Conservation (phyloP, 495 filamentous ascomycete species). For the Astrothelium macrocarpum region DNA sequence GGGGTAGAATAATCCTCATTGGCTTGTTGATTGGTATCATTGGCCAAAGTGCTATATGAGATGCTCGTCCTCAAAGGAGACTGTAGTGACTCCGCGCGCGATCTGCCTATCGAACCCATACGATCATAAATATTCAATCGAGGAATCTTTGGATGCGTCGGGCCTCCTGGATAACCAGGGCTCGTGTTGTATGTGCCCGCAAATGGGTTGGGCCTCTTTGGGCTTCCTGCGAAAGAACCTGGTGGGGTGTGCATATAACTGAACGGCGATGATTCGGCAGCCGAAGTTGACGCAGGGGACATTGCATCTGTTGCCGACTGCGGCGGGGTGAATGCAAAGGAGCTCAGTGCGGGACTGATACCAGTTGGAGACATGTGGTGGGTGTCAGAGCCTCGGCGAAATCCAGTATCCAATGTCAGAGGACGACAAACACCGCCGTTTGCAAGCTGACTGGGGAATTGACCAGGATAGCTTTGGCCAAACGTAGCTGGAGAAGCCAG, state of each 20-base stretch:
- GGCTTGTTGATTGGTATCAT: neutral
- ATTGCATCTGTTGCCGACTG: conserved; percentile 33
- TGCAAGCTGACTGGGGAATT: conserved; percentile 23
- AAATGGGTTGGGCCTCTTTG: conserved; percentile 25
- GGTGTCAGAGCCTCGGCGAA: conserved; percentile 43
- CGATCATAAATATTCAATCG: conserved; percentile 30
- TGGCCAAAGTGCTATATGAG: conserved; percentile 25
- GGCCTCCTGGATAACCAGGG: conserved; percentile 15
- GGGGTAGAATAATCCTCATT: neutral
- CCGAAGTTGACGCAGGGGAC: conserved; percentile 25
- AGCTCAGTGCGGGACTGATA: conserved; percentile 51
- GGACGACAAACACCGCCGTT: conserved; percentile 45
- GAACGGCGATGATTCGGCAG: conserved; percentile 22
- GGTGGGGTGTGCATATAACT: conserved; percentile 22
- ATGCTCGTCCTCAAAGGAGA: conserved; percentile 32
- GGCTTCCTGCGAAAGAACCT: conserved; percentile 11
- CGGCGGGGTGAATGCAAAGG: conserved; percentile 48
- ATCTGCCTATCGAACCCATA: conserved; percentile 18
- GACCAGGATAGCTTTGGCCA: conserved; percentile 41
- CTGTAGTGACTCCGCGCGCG: conserved; percentile 24
- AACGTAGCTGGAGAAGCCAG: conserved; percentile 44
- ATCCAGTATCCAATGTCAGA: conserved; percentile 47
- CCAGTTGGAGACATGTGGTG: conserved; percentile 53
- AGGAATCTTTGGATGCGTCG: conserved; percentile 26
- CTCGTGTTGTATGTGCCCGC: conserved; percentile 18